Percentiles rank a stretch among this genome's conserved stretches.
Conservation (phyloP, 106 monocot species). For the Dioscorea alata region DNA sequence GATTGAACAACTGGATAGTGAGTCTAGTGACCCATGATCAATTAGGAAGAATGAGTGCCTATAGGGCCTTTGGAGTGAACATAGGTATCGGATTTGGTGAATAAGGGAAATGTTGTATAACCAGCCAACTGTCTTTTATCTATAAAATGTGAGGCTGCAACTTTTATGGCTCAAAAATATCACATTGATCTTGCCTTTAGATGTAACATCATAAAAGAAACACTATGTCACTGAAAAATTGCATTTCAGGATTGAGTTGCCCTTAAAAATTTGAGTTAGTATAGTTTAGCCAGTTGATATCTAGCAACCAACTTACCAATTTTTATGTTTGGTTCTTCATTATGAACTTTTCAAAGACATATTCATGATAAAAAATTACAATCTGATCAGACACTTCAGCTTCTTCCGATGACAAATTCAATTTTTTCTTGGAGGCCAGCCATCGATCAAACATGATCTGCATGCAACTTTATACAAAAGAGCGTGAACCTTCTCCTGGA, state of each 20-base stretch:
- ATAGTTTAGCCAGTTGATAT: no score
- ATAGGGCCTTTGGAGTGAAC: no score
- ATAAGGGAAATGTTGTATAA: no score
- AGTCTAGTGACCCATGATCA: background rate
- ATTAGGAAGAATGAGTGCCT: background rate
- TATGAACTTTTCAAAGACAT: background rate
- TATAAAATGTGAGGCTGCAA: no score
- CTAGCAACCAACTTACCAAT: background rate
- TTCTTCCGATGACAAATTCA: conserved; percentile 50
- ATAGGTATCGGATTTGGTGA: no score
- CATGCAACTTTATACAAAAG: conserved; percentile 88
- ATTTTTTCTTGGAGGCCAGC: conserved; percentile 69
- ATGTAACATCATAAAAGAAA: no score
- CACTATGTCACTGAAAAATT: no score
- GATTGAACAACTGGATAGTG: background rate
- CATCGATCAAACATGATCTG: conserved; percentile 74
- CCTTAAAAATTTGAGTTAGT: no score
- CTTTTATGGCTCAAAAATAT: no score
- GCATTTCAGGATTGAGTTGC: no score
- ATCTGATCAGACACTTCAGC: conserved; percentile 51
- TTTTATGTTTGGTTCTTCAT: background rate
- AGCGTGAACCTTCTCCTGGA: conserved; percentile 60
- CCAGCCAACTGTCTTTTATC: no score
- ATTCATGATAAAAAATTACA: conserved; percentile 23
- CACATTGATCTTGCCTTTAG: no score